These are phyloP conservation scores for Trichoderma oligosporum DNA, from an alignment of 2,329 filamentous ascomycete genomes.

Conservation along the genomic window DNA sequence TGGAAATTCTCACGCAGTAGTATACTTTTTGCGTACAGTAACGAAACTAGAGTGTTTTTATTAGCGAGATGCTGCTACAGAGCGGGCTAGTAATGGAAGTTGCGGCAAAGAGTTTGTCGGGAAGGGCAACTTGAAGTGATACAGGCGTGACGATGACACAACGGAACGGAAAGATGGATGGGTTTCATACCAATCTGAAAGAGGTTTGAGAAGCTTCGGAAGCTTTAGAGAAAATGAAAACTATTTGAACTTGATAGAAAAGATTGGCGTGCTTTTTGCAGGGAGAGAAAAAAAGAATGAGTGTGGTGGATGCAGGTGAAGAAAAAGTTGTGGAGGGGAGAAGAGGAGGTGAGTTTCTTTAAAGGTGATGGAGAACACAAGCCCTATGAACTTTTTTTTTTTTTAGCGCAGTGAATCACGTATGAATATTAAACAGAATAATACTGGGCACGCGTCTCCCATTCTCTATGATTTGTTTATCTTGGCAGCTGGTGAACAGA, in stretches of 20 bases:
- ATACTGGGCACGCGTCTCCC: not conserved
- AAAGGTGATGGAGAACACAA: not conserved
- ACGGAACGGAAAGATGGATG: not conserved
- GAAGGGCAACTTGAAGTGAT: slow-evolving; percentile 7
- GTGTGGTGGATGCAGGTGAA: slow-evolving; percentile 13
- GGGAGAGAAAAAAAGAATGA: not conserved
- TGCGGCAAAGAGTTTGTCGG: slow-evolving; percentile 9
- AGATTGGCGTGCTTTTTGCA: too few relatives aligned
- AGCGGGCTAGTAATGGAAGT: not conserved
- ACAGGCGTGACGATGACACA: slow-evolving; percentile 14
- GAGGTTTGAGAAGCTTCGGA: not conserved
- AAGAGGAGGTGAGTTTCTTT: not conserved
- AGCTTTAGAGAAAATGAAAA: not conserved
- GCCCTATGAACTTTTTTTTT: not conserved
- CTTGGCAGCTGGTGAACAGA: slow-evolving; percentile 17
- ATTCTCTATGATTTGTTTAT: slow-evolving; percentile 1
- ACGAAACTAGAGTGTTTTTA: not conserved
- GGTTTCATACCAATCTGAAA: slow-evolving; percentile 2
- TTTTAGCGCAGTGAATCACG: slow-evolving; percentile 17
- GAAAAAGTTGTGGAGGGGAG: not conserved
- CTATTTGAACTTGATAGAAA: not conserved
- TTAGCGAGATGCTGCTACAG: not conserved
- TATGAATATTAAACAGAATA: not conserved
- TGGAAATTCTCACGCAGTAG: not conserved
- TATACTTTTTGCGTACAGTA: not conserved